These are phyloP conservation scores for Periconia digitata DNA, from an alignment of 2,329 filamentous ascomycete species.

Conservation along the genomic window DNA sequence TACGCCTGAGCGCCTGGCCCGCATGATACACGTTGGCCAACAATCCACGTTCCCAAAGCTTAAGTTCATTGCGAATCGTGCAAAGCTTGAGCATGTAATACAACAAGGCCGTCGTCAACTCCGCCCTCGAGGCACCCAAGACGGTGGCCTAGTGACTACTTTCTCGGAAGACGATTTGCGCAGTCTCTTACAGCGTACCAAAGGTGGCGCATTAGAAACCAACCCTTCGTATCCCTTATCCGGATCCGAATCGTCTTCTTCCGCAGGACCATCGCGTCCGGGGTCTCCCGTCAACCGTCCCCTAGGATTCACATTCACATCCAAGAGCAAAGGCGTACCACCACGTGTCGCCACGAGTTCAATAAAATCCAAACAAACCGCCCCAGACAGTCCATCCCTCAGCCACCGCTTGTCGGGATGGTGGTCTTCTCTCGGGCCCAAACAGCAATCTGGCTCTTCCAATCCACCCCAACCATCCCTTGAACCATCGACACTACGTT, in stretches of 20 bases:
- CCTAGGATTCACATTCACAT: constrained; percentile 31
- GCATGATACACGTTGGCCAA: constrained; percentile 89
- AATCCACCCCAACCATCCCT: not conserved
- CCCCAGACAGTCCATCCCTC: constrained; percentile 32
- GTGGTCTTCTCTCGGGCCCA: constrained; percentile 37
- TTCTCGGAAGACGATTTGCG: constrained; percentile 52
- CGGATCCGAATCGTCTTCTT: constrained; percentile 33
- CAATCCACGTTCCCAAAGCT: constrained; percentile 89
- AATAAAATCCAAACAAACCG: constrained; percentile 3
- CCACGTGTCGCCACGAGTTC: constrained; percentile 8
- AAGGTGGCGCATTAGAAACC: constrained; percentile 18
- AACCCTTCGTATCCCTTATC: constrained; percentile 21
- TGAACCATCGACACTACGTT: constrained; percentile 5
- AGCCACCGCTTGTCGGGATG: constrained; percentile 37
- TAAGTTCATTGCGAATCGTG: constrained; percentile 84
- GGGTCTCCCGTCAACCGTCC: constrained; percentile 31
- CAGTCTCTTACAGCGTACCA: constrained; percentile 40
- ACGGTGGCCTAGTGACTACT: constrained; percentile 40
- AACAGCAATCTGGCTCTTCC: constrained; percentile 6
- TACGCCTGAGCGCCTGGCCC: constrained; percentile 69
- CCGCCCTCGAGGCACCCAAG: constrained; percentile 31
- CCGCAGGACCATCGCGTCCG: constrained; percentile 25
- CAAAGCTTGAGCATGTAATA: constrained; percentile 76
- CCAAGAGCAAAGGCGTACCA: constrained; percentile 15
- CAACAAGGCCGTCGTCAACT: constrained; percentile 57